Evolutionary conservation across 495 filamentous ascomycete genomes (phyloP).

Genomic region (Arthonia radiata): DNA sequence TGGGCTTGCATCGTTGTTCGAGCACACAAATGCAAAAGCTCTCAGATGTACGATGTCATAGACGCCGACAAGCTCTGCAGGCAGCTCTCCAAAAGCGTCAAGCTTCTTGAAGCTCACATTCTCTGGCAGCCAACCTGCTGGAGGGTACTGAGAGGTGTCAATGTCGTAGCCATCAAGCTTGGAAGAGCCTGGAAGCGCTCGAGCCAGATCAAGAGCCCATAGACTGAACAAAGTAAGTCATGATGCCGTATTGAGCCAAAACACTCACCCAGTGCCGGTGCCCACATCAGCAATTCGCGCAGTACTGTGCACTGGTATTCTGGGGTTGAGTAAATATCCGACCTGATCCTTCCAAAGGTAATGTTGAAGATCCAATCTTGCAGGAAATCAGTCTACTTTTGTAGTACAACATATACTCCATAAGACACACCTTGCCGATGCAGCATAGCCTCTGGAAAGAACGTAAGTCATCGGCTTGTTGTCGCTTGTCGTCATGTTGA

Average conservation of each 20-base stretch:
- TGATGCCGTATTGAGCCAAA: no score
- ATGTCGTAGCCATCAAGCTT: slow-evolving; percentile 8
- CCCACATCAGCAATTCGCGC: slow-evolving; percentile 14
- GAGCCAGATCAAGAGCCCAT: slow-evolving; percentile 12
- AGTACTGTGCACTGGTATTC: slow-evolving; percentile 7
- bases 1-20: no score
- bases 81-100: slow-evolving; percentile 1
- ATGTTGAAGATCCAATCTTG: slow-evolving; percentile 12
- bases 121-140: not conserved
- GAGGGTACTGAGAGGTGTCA: not conserved
- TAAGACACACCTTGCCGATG: no score
- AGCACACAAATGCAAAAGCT: slow-evolving; percentile 1
- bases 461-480: no score
- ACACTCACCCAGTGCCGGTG: slow-evolving; percentile 15
- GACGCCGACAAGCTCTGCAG: not conserved
- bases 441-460: no score
- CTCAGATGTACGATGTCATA: slow-evolving; percentile 2
- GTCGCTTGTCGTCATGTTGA: no score
- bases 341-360: slow-evolving; percentile 11
- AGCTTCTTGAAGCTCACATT: slow-evolving; percentile 1
- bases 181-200: slow-evolving; percentile 1
- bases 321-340: slow-evolving; percentile 10
- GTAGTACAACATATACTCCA: no score
- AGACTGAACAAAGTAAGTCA: slow-evolving; percentile 6
- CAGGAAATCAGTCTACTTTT: no score